Evolutionary conservation across 768 basidiomycete genomes (phyloP).

Genomic region (Albatrellus ellisii): DNA sequence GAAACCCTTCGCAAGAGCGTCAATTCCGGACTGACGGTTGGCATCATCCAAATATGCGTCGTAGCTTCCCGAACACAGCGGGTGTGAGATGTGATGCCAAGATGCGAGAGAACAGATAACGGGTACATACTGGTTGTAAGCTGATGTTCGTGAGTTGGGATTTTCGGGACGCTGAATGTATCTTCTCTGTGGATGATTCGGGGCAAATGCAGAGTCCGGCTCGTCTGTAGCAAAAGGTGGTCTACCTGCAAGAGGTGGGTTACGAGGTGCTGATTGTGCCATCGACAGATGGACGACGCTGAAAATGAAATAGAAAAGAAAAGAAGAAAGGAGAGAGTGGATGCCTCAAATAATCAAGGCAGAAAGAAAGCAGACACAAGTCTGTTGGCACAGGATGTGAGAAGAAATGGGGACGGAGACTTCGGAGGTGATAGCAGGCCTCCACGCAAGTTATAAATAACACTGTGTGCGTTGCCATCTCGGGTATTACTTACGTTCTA

Average conservation of each 20-base stretch:
- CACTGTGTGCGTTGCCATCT: too few species aligned
- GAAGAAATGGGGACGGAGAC: too few species aligned
- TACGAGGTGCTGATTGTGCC: slow-evolving; percentile 12
- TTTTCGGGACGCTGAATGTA: slow-evolving; percentile 24
- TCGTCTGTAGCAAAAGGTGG: slow-evolving; percentile 62
- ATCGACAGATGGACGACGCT: neutral
- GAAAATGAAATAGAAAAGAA: neutral
- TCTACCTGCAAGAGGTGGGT: slow-evolving; percentile 40
- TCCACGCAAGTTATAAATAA: too few species aligned
- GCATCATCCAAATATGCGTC: slow-evolving; percentile 39
- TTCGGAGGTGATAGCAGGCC: too few species aligned
- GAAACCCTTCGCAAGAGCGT: slow-evolving; percentile 36
- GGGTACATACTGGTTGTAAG: slow-evolving; percentile 51
- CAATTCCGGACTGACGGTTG: slow-evolving; percentile 40
- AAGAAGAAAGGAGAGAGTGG: neutral
- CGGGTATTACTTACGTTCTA: too few species aligned
- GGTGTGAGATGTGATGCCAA: slow-evolving; percentile 5
- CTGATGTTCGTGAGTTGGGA: slow-evolving; percentile 44
- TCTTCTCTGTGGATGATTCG: slow-evolving; percentile 30
- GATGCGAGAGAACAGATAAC: slow-evolving; percentile 4
- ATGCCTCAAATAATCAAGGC: neutral
- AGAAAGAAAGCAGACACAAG: neutral
- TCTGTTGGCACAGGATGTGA: too few species aligned
- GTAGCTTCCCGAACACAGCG: slow-evolving; percentile 32
- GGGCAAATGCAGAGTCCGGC: slow-evolving; percentile 45